Evolutionary conservation across 2,329 filamentous ascomycete species (phyloP).

Genomic region (Curvularia spicifera): DNA sequence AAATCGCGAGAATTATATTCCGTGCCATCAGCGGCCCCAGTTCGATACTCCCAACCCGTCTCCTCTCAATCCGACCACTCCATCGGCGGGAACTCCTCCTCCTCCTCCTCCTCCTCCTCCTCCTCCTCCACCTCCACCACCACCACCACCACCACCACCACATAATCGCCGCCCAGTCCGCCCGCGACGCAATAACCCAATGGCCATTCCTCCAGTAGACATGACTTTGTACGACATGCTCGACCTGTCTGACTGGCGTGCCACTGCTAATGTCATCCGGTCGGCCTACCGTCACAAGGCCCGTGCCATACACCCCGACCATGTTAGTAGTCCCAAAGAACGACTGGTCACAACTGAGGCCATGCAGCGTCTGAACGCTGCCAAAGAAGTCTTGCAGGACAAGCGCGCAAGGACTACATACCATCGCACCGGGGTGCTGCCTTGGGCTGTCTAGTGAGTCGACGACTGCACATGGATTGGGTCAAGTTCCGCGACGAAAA

Average conservation of each 20-base stretch:
- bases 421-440: slow-evolving; percentile 19
- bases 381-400: slow-evolving; percentile 33
- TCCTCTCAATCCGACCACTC: background rate
- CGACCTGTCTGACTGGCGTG: slow-evolving; percentile 23
- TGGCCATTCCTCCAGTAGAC: slow-evolving; percentile 14
- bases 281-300: slow-evolving; percentile 24
- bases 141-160: too few relatives aligned
- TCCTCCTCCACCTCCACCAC: background rate
- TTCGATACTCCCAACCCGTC: background rate
- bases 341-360: slow-evolving; percentile 20
- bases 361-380: slow-evolving; percentile 38
- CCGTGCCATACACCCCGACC: slow-evolving; percentile 34
- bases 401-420: slow-evolving; percentile 14
- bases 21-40: background rate
- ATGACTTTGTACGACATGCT: slow-evolving; percentile 29
- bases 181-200: background rate
- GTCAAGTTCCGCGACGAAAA: too few relatives aligned
- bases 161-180: background rate
- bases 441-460: slow-evolving; percentile 6
- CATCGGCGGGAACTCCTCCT: slow-evolving; percentile 5
- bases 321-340: slow-evolving; percentile 15
- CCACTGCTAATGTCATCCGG: slow-evolving; percentile 19
- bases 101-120: slow-evolving; percentile 3
- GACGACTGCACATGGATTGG: too few relatives aligned
- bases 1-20: slow-evolving; percentile 27